Evolutionary conservation across 2,329 filamentous ascomycete species (phyloP), one percentile per base, ranked within the genome.

Genomic region (Myriosclerotinia duriaeana): DNA sequence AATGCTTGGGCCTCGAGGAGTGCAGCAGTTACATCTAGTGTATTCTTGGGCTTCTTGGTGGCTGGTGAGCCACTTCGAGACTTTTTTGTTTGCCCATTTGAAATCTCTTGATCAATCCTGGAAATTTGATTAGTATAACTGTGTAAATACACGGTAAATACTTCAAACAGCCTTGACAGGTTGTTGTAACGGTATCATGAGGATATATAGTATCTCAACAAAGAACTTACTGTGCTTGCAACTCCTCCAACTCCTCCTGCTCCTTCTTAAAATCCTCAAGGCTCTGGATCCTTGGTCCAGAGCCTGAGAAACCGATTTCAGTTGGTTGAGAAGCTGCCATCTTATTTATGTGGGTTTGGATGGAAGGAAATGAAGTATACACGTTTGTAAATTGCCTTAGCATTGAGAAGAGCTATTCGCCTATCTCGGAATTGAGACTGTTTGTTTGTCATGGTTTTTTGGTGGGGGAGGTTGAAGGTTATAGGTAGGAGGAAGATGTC

Each of bases 1-100:
- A 72, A 26, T 17, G 71, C 72, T 26, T 54, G 38, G 11, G 64
- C 42, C 46, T 73, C 73, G 20, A 65, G 67, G 3, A 50, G 52
- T 5, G 70, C 40, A 12, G 46, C 55, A 30, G 67, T 54, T 4
- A 61, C 5, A 59, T 72, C 69, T 11, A 70, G 38, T 5, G 26
- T 26, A 17, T 38, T 68, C 15, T 68, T 71, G 12, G 64, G 9
- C 53, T 70, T 72, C 42, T 69, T 72, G 4, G n/a, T 30, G 6
- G 50, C 48, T 22, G 58, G 26, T 14, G 54, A 42, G 1, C 26
- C 42, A 22, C 17, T 53, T 11, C 4, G 54, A 17, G 20, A 46
- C n/a, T n/a, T 20, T 46, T 36, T 30, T 12, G 34, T 20, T 65
- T 36, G 46, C 20, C 5, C 22, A 12, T 53, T 44, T 20, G 17